These are phyloP conservation scores for Sporothrix pseudoabietina DNA, from an alignment of 2,329 filamentous ascomycete genomes.

Conservation along the genomic window DNA sequence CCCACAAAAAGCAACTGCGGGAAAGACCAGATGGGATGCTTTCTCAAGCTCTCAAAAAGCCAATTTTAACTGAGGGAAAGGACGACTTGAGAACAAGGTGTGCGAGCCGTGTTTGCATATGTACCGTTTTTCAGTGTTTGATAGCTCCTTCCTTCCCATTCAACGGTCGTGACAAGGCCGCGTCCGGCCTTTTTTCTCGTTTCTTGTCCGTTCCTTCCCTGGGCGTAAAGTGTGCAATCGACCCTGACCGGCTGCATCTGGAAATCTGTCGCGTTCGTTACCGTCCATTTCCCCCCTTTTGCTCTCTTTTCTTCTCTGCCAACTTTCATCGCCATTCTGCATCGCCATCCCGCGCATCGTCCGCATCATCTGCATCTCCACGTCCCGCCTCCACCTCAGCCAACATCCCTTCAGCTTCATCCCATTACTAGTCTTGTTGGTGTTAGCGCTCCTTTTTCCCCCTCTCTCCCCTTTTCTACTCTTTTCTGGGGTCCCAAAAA, in stretches of 20 bases:
- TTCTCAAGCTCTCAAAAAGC: background rate
- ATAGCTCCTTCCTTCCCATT: constrained; percentile 3
- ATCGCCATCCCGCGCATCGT: background rate
- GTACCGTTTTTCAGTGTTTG: background rate
- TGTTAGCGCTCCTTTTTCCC: background rate
- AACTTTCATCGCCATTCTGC: background rate
- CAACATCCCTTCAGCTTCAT: background rate
- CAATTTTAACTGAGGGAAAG: background rate
- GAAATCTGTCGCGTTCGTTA: background rate
- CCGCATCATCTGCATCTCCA: background rate
- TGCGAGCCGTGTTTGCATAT: no score
- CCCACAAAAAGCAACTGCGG: constrained; percentile 4
- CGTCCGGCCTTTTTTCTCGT: background rate
- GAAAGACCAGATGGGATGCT: background rate
- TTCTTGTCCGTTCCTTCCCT: constrained; percentile 5
- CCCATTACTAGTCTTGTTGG: background rate
- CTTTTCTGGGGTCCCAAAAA: background rate
- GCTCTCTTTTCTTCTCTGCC: background rate
- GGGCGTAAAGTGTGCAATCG: background rate
- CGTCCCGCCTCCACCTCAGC: constrained; percentile 11
- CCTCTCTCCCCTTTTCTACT: background rate
- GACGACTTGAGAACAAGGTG: background rate
- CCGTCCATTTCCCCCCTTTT: background rate
- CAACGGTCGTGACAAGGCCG: constrained; percentile 18
- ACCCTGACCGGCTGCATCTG: constrained; percentile 5